Evolutionary conservation across 2,329 filamentous ascomycete species (phyloP).

Genomic region (Immersiporthe knoxdaviesiana): DNA sequence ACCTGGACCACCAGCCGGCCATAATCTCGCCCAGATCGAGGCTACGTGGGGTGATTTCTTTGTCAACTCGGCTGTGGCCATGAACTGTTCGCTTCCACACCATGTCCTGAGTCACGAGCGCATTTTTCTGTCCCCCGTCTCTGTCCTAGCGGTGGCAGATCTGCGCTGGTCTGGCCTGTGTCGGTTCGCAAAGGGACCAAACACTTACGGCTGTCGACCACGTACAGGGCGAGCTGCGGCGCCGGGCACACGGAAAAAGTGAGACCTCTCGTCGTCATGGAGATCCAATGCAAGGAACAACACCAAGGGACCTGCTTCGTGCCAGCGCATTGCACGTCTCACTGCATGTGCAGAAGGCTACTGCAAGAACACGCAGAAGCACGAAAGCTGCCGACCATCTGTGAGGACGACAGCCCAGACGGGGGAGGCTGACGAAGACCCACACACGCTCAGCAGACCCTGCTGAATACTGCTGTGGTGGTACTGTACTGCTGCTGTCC

Average conservation of each 20-base stretch:
- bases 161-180: neutral
- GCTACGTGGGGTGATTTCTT: neutral
- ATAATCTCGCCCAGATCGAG: neutral
- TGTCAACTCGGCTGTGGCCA: neutral
- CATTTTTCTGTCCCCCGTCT: neutral
- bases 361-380: neutral
- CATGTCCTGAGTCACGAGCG: neutral
- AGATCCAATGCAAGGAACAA: neutral
- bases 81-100: neutral
- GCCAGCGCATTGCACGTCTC: neutral
- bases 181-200: neutral
- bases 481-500: neutral
- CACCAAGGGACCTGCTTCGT: neutral
- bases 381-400: neutral
- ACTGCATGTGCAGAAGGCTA: conserved; percentile 3
- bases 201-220: neutral
- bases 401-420: neutral
- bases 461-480: neutral
- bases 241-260: neutral
- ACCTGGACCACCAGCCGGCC: neutral
- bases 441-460: conserved; percentile 5
- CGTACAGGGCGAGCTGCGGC: neutral
- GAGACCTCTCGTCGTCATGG: neutral
- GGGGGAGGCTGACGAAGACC: neutral
- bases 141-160: neutral